Conservation (phyloP, 1,284 basidiomycete genomes). For the Microbotryum scabiosae region DNA sequence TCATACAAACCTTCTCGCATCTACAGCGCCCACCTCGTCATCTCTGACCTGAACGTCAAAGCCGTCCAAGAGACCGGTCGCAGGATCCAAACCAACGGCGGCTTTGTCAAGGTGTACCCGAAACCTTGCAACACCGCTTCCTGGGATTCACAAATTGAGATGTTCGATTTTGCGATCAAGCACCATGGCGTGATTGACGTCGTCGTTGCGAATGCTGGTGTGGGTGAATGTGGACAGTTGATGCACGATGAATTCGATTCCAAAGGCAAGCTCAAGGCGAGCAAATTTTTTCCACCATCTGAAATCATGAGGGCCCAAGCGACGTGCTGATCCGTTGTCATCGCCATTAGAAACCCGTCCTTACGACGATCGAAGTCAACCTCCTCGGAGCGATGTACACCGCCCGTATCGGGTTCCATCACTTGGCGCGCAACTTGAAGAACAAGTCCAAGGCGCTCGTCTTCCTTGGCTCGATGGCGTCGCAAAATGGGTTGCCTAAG, state of each 20-base stretch:
- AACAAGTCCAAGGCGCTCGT: constrained; percentile 41
- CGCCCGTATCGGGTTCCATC: constrained; percentile 16
- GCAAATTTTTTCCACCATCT: not conserved
- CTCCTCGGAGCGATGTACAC: constrained; percentile 49
- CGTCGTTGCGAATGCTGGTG: constrained; percentile 52
- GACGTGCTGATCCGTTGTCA: not conserved
- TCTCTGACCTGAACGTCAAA: constrained; percentile 48
- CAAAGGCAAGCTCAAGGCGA: constrained; percentile 17
- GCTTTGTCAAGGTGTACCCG: constrained; percentile 44
- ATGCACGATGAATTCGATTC: constrained; percentile 9
- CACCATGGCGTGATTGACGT: constrained; percentile 30
- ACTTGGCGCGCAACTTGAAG: constrained; percentile 14
- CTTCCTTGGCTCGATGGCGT: constrained; percentile 1
- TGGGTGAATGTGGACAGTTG: constrained; percentile 44
- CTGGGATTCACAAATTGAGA: constrained; percentile 51
- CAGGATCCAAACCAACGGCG: constrained; percentile 44
- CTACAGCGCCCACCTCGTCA: constrained; percentile 50
- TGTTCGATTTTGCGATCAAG: constrained; percentile 48
- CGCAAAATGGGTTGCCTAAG: constrained; percentile 41
- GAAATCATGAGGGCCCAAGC: too few relatives aligned
- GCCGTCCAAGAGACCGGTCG: constrained; percentile 42
- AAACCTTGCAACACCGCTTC: constrained; percentile 49
- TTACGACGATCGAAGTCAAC: constrained; percentile 51
- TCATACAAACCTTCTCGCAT: not conserved
- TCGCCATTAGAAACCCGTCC: constrained; percentile 44